phyloP scores from a whole-genome alignment of 345 rosid species.

The Trapa incisa region DNA sequence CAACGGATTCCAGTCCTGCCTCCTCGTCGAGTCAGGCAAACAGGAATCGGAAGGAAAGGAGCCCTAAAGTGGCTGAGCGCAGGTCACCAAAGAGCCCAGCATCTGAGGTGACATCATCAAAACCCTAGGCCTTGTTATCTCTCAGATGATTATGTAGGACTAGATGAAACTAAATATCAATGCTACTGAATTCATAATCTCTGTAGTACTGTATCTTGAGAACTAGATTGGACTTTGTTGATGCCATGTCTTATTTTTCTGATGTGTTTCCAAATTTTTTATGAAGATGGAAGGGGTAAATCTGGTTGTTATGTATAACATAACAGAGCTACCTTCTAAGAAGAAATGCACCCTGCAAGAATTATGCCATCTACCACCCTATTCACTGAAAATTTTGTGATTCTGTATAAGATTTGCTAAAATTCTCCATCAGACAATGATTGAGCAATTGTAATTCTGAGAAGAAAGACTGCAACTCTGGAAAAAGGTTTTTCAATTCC shows the following conservation, averaged over 20 bases:
- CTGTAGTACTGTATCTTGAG: too few relatives aligned
- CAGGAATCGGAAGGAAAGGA: slow-evolving; percentile 60
- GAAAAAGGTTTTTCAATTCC: background rate
- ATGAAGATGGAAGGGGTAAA: too few relatives aligned
- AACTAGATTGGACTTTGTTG: too few relatives aligned
- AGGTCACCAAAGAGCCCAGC: slow-evolving; percentile 67
- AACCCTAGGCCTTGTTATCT: background rate
- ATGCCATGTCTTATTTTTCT: too few relatives aligned
- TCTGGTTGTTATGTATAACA: too few relatives aligned
- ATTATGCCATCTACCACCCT: too few relatives aligned
- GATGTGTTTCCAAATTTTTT: too few relatives aligned
- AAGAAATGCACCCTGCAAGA: too few relatives aligned
- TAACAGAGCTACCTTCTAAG: too few relatives aligned
- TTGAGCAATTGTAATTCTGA: background rate
- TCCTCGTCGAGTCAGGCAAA: slow-evolving; percentile 38
- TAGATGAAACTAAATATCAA: too few relatives aligned
- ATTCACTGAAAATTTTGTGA: background rate
- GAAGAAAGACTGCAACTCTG: background rate
- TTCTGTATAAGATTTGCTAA: background rate
- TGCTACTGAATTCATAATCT: too few relatives aligned
- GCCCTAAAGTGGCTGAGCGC: slow-evolving; percentile 63
- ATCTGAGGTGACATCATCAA: slow-evolving; percentile 44
- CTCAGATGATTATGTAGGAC: too few relatives aligned
- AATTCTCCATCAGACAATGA: background rate
- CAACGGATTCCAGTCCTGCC: slow-evolving; percentile 39